Evolutionary conservation across 306 rosid species (phyloP).

Genomic region (Mimosa pudica): DNA sequence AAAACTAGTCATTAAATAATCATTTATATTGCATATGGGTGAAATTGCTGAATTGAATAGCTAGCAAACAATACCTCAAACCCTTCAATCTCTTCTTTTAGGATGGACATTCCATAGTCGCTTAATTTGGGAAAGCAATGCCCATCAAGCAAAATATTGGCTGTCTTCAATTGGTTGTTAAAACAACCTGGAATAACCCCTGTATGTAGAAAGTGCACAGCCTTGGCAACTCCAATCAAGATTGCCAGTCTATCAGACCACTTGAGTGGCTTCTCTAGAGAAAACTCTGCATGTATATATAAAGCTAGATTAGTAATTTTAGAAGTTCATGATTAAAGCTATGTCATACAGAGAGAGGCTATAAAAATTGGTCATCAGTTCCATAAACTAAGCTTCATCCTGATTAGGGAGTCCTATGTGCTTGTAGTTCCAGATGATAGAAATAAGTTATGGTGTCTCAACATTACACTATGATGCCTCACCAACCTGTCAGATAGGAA

Average conservation of each 20-base stretch:
- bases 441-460: neutral
- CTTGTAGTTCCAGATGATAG: neutral
- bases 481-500: constrained; percentile 69
- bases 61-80: constrained; percentile 50
- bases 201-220: constrained; percentile 80
- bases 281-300: constrained; percentile 49
- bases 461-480: neutral
- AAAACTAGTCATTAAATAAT: constrained; percentile 28
- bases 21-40: constrained; percentile 3
- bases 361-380: constrained; percentile 10
- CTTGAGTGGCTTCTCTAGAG: constrained; percentile 58
- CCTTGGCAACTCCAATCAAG: constrained; percentile 79
- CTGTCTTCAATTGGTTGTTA: constrained; percentile 60
- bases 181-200: constrained; percentile 85
- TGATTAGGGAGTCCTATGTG: neutral
- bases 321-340: constrained; percentile 10
- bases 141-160: constrained; percentile 72
- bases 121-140: constrained; percentile 69
- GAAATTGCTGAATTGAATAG: constrained; percentile 18
- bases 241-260: constrained; percentile 82
- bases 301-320: constrained; percentile 32
- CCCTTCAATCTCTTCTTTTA: constrained; percentile 57
- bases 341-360: neutral
- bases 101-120: constrained; percentile 72
- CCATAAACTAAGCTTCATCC: neutral